A percentile compares a stretch with the other conserved stretches of the same genome.
Evolutionary conservation across 1,139 yeast species (phyloP).

Genomic region (Tardiomyces blankii): DNA sequence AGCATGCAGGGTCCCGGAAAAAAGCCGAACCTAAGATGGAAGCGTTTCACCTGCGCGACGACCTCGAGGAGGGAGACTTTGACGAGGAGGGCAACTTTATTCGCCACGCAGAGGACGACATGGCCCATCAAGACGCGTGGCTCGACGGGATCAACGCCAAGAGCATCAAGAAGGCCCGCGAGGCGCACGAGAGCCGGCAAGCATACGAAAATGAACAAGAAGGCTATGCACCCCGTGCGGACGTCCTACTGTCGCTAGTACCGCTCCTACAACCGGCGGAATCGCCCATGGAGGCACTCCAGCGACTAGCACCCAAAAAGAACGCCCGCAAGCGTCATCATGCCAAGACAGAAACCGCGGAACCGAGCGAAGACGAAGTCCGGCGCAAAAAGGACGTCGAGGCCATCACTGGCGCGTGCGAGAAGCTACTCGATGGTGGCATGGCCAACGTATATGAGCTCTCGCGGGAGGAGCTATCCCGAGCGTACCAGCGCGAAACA

Average conservation of each 20-base stretch:
- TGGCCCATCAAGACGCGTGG: slow-evolving; percentile 40
- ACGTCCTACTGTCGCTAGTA: slow-evolving; percentile 30
- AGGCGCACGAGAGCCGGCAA: slow-evolving; percentile 15
- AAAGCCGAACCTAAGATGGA: slow-evolving; percentile 39
- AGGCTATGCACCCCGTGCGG: slow-evolving; percentile 7
- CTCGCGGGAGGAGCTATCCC: slow-evolving; percentile 47
- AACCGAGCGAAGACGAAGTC: slow-evolving; percentile 5
- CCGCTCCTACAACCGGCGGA: slow-evolving; percentile 46
- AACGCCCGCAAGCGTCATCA: slow-evolving; percentile 6
- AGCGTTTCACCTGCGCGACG: slow-evolving; percentile 49
- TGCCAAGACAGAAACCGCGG: slow-evolving; percentile 2
- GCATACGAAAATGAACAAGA: slow-evolving; percentile 1
- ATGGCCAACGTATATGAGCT: slow-evolving; percentile 40
- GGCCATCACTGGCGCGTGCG: slow-evolving; percentile 41
- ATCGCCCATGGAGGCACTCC: slow-evolving; percentile 49
- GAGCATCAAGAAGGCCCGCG: slow-evolving; percentile 39
- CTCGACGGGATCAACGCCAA: slow-evolving; percentile 31
- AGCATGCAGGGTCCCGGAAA: slow-evolving; percentile 6
- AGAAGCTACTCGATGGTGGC: slow-evolving; percentile 32
- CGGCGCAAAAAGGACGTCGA: slow-evolving; percentile 25
- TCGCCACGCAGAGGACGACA: slow-evolving; percentile 30
- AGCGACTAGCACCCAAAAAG: slow-evolving; percentile 11
- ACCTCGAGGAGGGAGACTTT: slow-evolving; percentile 48
- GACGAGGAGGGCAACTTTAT: slow-evolving; percentile 54
- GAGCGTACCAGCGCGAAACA: slow-evolving; percentile 39